phyloP scores from a whole-genome alignment of 129 eudicot species.

The Tagetes patula region DNA sequence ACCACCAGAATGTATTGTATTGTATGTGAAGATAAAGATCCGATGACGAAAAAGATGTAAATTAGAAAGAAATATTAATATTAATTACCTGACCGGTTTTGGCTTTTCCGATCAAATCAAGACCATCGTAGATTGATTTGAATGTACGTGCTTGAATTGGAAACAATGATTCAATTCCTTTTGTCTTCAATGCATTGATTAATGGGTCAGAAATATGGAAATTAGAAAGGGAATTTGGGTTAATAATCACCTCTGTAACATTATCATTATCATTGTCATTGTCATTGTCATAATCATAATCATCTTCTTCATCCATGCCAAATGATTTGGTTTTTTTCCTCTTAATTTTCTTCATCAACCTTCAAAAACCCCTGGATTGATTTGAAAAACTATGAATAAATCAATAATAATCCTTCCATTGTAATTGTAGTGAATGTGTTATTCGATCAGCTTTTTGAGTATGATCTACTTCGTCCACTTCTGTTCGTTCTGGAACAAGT shows the following conservation, averaged over 20 bases:
- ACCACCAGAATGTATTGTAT: no score
- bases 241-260: no score
- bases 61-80: not conserved
- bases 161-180: conserved; percentile 71
- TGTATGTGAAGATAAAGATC: not conserved
- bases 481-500: conserved; percentile 7
- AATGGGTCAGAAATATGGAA: conserved; percentile 67
- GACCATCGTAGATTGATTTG: conserved; percentile 54
- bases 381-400: not conserved
- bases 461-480: conserved; percentile 16
- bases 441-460: not conserved
- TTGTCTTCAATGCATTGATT: conserved; percentile 52
- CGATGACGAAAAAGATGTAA: not conserved
- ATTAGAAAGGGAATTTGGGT: conserved; percentile 57
- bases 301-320: conserved; percentile 36
- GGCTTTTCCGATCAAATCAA: conserved; percentile 86
- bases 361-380: conserved; percentile 27
- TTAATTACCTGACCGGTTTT: conserved; percentile 76
- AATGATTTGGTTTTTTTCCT: conserved; percentile 45
- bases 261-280: no score
- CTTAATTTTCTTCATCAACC: conserved; percentile 24
- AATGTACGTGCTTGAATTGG: conserved; percentile 91
- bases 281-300: conserved; percentile 36
- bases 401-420: not conserved
- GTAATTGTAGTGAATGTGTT: not conserved